Conservation (phyloP, 129 eudicot species). For the Logfia minima region DNA sequence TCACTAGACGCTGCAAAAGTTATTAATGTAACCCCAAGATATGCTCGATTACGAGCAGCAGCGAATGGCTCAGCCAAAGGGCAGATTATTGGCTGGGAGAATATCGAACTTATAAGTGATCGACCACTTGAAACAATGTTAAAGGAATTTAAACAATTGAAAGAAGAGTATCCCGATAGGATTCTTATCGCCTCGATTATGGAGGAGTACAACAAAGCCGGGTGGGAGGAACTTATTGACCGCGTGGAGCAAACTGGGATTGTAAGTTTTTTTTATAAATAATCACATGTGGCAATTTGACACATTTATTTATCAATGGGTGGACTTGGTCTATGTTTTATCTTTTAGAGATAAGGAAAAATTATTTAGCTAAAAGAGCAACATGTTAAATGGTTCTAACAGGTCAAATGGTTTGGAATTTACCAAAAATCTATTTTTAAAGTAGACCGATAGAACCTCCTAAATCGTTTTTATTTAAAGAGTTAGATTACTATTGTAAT, state of each 20-base stretch:
- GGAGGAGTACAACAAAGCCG: constrained; percentile 95
- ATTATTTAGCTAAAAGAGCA: not conserved
- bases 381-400: not conserved
- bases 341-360: not conserved
- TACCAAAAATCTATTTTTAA: not conserved
- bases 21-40: constrained; percentile 90
- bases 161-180: constrained; percentile 94
- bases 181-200: constrained; percentile 94
- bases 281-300: not conserved
- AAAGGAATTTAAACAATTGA: constrained; percentile 78
- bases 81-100: constrained; percentile 90
- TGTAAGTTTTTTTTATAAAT: constrained; percentile 47
- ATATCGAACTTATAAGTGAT: constrained; percentile 94
- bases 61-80: constrained; percentile 92
- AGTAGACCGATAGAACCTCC: not conserved
- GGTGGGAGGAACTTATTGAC: constrained; percentile 94
- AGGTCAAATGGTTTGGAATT: not conserved
- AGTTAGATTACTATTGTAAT: not conserved
- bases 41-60: constrained; percentile 80
- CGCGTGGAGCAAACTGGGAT: constrained; percentile 94
- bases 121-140: constrained; percentile 95
- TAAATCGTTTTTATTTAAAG: not conserved
- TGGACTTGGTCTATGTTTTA: not conserved
- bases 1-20: constrained; percentile 94
- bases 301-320: not conserved